phyloP scores from a whole-genome alignment of 441 rosid genomes.

The Pelargonium fulgidum region DNA sequence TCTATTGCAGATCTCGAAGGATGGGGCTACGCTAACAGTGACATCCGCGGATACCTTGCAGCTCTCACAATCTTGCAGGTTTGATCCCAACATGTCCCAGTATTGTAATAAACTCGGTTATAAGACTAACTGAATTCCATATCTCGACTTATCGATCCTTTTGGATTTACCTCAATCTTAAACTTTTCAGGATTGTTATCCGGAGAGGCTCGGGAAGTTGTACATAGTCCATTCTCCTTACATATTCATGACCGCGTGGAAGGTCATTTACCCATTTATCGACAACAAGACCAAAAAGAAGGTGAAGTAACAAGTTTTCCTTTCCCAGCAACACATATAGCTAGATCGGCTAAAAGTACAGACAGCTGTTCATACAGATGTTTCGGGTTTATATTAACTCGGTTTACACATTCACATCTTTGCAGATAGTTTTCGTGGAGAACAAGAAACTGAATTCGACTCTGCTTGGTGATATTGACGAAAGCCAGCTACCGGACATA shows the following conservation, averaged over 20 bases:
- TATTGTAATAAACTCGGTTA: background rate
- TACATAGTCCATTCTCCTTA: slow-evolving; percentile 62
- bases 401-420: background rate
- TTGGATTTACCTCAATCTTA: background rate
- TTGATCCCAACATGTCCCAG: background rate
- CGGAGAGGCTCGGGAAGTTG: slow-evolving; percentile 80
- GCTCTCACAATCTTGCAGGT: slow-evolving; percentile 77
- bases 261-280: slow-evolving; percentile 64
- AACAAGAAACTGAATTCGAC: slow-evolving; percentile 53
- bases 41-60: slow-evolving; percentile 64
- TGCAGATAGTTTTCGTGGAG: slow-evolving; percentile 71
- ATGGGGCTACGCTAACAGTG: slow-evolving; percentile 79
- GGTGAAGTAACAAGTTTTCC: slow-evolving; percentile 31
- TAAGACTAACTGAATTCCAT: background rate
- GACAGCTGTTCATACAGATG: background rate
- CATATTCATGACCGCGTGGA: slow-evolving; percentile 85
- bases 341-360: too few species aligned
- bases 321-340: background rate
- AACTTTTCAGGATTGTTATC: slow-evolving; percentile 62
- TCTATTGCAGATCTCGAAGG: slow-evolving; percentile 66
- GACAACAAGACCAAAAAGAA: slow-evolving; percentile 76
- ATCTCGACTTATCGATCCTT: background rate
- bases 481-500: slow-evolving; percentile 60
- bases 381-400: background rate
- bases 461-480: slow-evolving; percentile 59